phyloP scores from a whole-genome alignment of 495 filamentous ascomycete genomes.

The Apiosordaria backusii region DNA sequence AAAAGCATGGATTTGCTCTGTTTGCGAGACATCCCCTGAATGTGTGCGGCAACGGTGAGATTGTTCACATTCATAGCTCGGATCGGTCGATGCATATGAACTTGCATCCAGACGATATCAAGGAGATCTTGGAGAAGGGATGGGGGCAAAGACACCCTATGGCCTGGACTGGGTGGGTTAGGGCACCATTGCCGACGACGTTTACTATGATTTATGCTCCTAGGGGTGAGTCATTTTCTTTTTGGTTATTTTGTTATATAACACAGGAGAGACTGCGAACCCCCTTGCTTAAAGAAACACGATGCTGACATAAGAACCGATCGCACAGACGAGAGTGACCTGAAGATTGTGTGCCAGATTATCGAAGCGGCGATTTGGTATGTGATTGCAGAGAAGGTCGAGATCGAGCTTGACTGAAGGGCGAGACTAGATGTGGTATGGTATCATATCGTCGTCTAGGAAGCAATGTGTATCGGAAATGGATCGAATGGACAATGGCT shows the following conservation, averaged over 20 bases:
- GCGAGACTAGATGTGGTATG: neutral
- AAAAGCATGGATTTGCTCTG: conserved; percentile 73
- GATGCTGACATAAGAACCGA: neutral
- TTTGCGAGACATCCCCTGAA: conserved; percentile 61
- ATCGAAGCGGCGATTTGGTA: conserved; percentile 68
- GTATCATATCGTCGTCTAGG: neutral
- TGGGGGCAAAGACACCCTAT: conserved; percentile 92
- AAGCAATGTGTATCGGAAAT: neutral
- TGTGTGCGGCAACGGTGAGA: conserved; percentile 66
- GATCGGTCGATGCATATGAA: conserved; percentile 75
- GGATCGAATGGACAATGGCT: neutral
- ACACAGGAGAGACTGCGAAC: neutral
- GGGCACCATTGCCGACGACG: conserved; percentile 58
- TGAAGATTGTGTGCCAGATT: conserved; percentile 65
- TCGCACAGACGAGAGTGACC: conserved; percentile 54
- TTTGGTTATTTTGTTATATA: neutral
- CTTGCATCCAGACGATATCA: conserved; percentile 74
- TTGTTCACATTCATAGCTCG: conserved; percentile 72
- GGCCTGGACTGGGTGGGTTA: conserved; percentile 52
- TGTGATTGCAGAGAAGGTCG: conserved; percentile 40
- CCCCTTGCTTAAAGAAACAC: neutral
- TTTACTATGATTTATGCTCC: conserved; percentile 87
- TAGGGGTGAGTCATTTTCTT: conserved; percentile 34
- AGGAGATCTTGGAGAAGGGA: conserved; percentile 68
- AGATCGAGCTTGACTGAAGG: conserved; percentile 23